phyloP scores from a whole-genome alignment of 176 grass and related monocot species.

The Bolboschoenus planiculmis region DNA sequence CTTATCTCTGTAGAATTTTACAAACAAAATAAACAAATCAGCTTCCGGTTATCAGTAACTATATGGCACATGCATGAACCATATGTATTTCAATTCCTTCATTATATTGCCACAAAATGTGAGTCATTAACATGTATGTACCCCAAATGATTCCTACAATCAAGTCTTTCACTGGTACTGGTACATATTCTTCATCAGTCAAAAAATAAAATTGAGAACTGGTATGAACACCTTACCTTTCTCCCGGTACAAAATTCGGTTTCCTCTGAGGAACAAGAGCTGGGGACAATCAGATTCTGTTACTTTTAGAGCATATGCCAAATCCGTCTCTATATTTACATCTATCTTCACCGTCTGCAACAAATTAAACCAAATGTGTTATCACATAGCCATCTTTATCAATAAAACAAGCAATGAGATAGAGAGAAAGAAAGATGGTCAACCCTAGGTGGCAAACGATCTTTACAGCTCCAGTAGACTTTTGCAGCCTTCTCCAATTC shows the following conservation, averaged over 20 bases:
- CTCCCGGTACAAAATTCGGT: slow-evolving; percentile 81
- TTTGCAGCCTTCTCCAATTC: slow-evolving; percentile 87
- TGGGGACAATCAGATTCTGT: slow-evolving; percentile 63
- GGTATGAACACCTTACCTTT: slow-evolving; percentile 43
- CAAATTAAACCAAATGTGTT: slow-evolving; percentile 21
- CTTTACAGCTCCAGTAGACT: slow-evolving; percentile 88
- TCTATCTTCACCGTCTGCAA: slow-evolving; percentile 90
- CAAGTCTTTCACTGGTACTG: not conserved
- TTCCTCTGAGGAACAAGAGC: slow-evolving; percentile 83
- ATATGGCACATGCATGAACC: not conserved
- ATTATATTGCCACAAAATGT: not conserved
- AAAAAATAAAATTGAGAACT: slow-evolving; percentile 2
- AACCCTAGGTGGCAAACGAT: slow-evolving; percentile 75
- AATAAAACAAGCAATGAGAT: not conserved
- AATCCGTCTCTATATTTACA: slow-evolving; percentile 78
- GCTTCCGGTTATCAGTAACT: not conserved
- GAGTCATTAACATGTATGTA: not conserved
- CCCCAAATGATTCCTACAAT: not conserved
- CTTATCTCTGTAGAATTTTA: slow-evolving; percentile 48
- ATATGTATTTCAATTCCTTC: not conserved
- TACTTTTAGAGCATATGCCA: slow-evolving; percentile 81
- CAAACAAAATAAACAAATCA: not conserved
- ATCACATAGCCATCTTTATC: not conserved
- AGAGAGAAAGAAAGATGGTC: not conserved
- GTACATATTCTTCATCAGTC: not conserved